Evolutionary conservation across 2,329 filamentous ascomycete species (phyloP).

Genomic region (Parascedosporium putredinis): DNA sequence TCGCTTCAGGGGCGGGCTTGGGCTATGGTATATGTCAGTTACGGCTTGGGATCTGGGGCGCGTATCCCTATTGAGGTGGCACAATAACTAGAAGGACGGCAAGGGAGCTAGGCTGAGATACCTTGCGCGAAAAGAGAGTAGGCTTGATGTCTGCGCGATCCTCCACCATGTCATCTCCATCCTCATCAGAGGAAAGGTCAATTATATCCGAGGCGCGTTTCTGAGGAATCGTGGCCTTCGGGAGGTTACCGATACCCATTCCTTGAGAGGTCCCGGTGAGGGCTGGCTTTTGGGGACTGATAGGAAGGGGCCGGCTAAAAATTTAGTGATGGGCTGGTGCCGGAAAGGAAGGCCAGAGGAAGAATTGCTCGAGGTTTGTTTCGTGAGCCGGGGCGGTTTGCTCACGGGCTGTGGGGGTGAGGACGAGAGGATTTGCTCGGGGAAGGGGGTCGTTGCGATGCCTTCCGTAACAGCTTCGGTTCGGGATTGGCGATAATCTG

Average conservation of each 20-base stretch:
- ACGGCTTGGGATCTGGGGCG: background rate
- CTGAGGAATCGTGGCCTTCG: conserved; percentile 5
- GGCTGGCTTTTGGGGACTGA: conserved; percentile 2
- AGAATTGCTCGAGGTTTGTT: conserved; percentile 15
- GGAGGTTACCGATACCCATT: background rate
- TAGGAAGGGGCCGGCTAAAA: conserved; percentile 37
- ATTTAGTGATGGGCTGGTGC: conserved; percentile 68
- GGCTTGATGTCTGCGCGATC: conserved; percentile 53
- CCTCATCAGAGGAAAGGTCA: conserved; percentile 37
- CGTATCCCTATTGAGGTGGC: background rate
- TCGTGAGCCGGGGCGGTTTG: conserved; percentile 65
- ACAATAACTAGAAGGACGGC: background rate
- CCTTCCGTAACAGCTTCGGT: conserved; percentile 2
- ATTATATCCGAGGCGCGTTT: conserved; percentile 13
- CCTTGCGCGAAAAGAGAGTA: conserved; percentile 33
- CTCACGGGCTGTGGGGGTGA: conserved; percentile 49
- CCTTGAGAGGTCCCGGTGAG: background rate
- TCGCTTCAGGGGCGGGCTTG: conserved; percentile 2
- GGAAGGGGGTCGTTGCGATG: conserved; percentile 10
- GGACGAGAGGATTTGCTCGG: conserved; percentile 23
- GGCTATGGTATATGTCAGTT: conserved; percentile 1
- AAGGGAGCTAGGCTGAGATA: background rate
- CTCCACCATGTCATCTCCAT: conserved; percentile 38
- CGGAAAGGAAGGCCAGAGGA: conserved; percentile 32
- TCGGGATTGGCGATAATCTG: conserved; percentile 26